Base-by-base conservation (phyloP, 2,329 filamentous ascomycete species). In the Sarocladium kiliense region DNA sequence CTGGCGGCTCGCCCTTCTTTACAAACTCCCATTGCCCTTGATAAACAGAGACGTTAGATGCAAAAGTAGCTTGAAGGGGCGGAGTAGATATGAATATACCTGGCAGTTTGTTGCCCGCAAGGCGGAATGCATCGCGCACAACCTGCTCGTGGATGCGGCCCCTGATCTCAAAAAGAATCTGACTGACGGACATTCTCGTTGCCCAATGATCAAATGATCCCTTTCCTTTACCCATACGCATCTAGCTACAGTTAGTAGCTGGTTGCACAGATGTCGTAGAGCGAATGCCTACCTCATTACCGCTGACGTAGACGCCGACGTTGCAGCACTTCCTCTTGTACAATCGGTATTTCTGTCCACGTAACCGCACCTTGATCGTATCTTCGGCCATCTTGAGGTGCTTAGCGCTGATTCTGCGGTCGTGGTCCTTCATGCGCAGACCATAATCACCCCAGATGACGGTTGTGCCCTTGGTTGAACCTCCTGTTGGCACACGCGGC, bases 201-300 rank as follows among this genome's bases (percentile, higher is more conserved):
- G 93, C 91, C 94, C 94, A 99, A 68, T 96, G 90, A 70, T 99
- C 94, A 68, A 99, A 97, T 59, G 87, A 89, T 63, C 94, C 94
- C 71, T 99, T 99, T 74, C 94, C 94, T 75, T 97, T 99, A 71
- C 94, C 94, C 95, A 99, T 99, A 82, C 94, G 88, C 71, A 91
- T 88, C 84, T 87, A 61, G 6, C 47, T 54, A 55, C 1, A 7
- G 53, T 59, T 44, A 60, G 55, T 16, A 32, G 18, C 25, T 37
- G 7, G n/a, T 39, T n/a, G n/a, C n/a, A 49, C 23, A 30, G 5
- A 11, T n/a, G n/a, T n/a, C 19, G 23, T 23, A 14, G 27, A 23
- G n/a, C 10, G 16, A 27, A 25, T n/a, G 42, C 80, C 62, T 65
- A 87, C 85, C 75, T 99, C 94, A 66, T 97, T 99, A 56, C 94